Conservation (phyloP, 495 filamentous ascomycete species). For the Annulohypoxylon nitens region DNA sequence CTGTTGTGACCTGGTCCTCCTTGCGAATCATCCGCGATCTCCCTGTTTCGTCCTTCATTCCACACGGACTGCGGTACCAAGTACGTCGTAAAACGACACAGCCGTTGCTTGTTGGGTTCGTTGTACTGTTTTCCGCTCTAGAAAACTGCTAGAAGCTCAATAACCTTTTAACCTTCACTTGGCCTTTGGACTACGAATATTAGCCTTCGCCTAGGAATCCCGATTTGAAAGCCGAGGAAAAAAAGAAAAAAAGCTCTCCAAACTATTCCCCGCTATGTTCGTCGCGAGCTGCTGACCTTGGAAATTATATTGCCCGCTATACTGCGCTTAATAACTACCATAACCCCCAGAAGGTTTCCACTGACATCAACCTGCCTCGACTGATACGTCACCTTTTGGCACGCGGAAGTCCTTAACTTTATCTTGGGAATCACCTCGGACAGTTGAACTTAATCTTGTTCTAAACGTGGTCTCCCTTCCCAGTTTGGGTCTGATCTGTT, state of each 20-base stretch:
- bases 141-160: slow-evolving; percentile 39
- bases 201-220: slow-evolving; percentile 26
- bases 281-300: slow-evolving; percentile 13
- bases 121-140: slow-evolving; percentile 41
- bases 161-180: slow-evolving; percentile 3
- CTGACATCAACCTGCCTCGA: slow-evolving; percentile 9
- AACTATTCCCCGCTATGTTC: slow-evolving; percentile 11
- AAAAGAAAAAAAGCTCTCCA: slow-evolving; percentile 5
- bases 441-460: slow-evolving; percentile 20
- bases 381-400: slow-evolving; percentile 11
- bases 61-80: slow-evolving; percentile 39
- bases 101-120: slow-evolving; percentile 36
- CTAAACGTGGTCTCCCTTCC: slow-evolving; percentile 1
- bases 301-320: slow-evolving; percentile 27
- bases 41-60: slow-evolving; percentile 44
- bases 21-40: slow-evolving; percentile 33
- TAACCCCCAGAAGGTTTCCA: background rate
- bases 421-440: background rate
- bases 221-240: slow-evolving; percentile 25
- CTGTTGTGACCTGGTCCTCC: slow-evolving; percentile 39
- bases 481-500: background rate
- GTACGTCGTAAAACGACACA: slow-evolving; percentile 38
- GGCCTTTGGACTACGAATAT: slow-evolving; percentile 14
- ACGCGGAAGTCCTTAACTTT: slow-evolving; percentile 18
- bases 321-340: background rate